Base-by-base conservation (phyloP, 768 basidiomycete genomes). In the Phallus indusiatus region DNA sequence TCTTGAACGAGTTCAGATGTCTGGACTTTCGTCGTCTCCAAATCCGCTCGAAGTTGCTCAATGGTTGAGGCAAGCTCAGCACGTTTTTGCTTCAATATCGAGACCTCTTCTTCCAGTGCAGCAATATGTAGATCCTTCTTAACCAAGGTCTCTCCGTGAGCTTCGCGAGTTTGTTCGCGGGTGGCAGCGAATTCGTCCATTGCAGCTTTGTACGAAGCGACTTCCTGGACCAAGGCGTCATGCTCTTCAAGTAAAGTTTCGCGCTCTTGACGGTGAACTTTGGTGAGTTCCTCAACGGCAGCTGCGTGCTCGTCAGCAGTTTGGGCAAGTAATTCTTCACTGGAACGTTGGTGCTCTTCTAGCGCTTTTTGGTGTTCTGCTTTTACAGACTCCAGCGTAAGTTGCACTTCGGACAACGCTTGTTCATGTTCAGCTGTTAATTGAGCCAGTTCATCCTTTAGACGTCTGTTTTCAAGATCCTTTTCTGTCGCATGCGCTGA, bases 1-100 rank as follows among this genome's bases (percentile, higher is more conserved):
- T 89, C 88, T 63, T 84, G 79, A 34, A 83, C 73, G 11, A 89
- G 78, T 66, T 79, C 78, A 3, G 79, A 77, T 64, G 86, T 83
- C 66, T 86, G 82, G 16, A 66, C 71, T 35, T 76, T 79, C 34
- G 82, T 81, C 62, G 73, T 74, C 53, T 81, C 77, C 9, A 90
- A 74, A 65, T 89, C 85, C 12, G 72, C 76, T 58, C 78, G 78
- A 53, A 88, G 75, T 63, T 72, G 71, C 33, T 75, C 77, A 49
- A 77, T 62, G 56, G 77, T 72, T 28, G 67, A 56, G 14, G 69
- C 67, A 53, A 85, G 77, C 55, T 78, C 65, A 24, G 71, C 73
- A 17, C 76, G 76, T 58, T 79, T 73, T 21, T 67, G 69, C 48
- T 72, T 73, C 20, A 69, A 66, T 14, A 64, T 66, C 9, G 72